phyloP scores from a whole-genome alignment of 2,329 filamentous ascomycete species.

The Basipetospora chlamydospora region DNA sequence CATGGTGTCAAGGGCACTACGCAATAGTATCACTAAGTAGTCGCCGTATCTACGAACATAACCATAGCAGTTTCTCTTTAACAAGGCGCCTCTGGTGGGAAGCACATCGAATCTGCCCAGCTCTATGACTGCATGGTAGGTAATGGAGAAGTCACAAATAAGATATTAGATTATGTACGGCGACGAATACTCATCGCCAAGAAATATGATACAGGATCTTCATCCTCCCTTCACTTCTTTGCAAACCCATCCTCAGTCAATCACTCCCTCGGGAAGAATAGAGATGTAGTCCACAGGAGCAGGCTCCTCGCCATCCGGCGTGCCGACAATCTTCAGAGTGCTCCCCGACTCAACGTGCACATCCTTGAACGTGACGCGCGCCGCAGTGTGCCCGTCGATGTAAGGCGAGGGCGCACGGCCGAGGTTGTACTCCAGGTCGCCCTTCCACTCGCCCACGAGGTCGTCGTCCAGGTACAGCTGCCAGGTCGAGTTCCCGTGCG shows the following conservation, averaged over 20 bases:
- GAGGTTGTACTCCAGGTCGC: conserved; percentile 42
- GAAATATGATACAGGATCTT: no score
- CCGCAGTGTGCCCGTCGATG: conserved; percentile 51
- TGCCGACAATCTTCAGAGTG: conserved; percentile 38
- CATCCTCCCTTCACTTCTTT: no score
- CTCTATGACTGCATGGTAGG: no score
- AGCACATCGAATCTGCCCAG: no score
- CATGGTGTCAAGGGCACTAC: no score
- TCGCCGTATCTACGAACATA: no score
- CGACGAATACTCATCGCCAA: no score
- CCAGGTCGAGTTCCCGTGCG: conserved; percentile 41
- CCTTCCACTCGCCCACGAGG: conserved; percentile 41
- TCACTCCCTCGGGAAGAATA: conserved; percentile 40
- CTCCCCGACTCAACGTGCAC: conserved; percentile 36
- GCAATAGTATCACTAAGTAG: no score
- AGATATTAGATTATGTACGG: no score
- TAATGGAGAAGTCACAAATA: no score
- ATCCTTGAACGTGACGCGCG: conserved; percentile 40
- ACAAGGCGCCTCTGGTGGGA: no score
- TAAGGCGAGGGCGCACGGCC: conserved; percentile 43
- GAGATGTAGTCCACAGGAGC: conserved; percentile 55
- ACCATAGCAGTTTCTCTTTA: no score
- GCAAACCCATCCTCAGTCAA: conserved; percentile 41
- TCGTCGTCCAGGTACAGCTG: conserved; percentile 37
- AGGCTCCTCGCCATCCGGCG: conserved; percentile 43